Conservation (phyloP, 352 stramenopile species). For the Globisporangium nodosum region DNA sequence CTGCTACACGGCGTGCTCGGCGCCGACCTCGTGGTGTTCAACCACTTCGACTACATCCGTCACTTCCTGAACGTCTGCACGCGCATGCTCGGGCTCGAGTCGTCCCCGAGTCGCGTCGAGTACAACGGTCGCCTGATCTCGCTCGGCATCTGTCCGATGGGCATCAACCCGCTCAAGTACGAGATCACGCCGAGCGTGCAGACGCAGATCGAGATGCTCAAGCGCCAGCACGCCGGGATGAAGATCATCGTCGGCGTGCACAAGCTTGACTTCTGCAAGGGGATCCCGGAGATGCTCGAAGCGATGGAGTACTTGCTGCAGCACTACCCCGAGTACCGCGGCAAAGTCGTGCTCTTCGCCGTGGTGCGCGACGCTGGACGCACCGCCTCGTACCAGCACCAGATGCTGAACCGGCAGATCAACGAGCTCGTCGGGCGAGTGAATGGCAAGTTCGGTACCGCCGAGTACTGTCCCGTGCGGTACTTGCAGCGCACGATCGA, state of each 20-base stretch:
- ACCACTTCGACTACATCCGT: conserved; percentile 88
- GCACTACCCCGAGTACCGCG: conserved; percentile 89
- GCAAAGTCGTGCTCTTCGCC: conserved; percentile 91
- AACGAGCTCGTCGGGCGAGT: conserved; percentile 88
- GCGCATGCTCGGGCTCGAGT: conserved; percentile 83
- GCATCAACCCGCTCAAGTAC: conserved; percentile 86
- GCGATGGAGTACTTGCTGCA: conserved; percentile 87
- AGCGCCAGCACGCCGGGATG: conserved; percentile 56
- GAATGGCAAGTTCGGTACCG: conserved; percentile 83
- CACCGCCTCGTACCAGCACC: conserved; percentile 63
- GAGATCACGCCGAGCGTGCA: conserved; percentile 52
- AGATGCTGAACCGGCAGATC: conserved; percentile 83
- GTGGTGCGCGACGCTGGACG: conserved; percentile 83
- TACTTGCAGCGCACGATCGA: conserved; percentile 86
- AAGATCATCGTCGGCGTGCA: conserved; percentile 76
- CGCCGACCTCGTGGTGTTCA: conserved; percentile 85
- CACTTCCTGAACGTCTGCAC: conserved; percentile 85
- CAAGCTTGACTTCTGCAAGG: conserved; percentile 81
- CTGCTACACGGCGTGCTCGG: conserved; percentile 79
- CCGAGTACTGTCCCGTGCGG: conserved; percentile 85
- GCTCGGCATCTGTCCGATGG: conserved; percentile 86
- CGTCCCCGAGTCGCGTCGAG: conserved; percentile 78
- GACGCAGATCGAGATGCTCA: conserved; percentile 40
- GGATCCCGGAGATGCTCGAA: conserved; percentile 87
- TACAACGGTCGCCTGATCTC: conserved; percentile 86